Evolutionary conservation across 331 rosid species (phyloP).

Genomic region (Quercus lobata): DNA sequence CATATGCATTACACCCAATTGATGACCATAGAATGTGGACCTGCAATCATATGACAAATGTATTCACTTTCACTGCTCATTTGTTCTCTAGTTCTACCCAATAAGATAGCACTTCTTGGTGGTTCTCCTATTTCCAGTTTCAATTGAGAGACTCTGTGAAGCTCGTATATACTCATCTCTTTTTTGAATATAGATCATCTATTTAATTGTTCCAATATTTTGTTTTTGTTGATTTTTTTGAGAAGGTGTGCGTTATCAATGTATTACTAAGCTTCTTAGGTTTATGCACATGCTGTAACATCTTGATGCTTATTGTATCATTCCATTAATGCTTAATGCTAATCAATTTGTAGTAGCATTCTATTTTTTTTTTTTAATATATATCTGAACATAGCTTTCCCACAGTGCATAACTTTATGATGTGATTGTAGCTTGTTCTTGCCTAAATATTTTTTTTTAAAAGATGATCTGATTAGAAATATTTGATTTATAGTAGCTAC

Average conservation of each 20-base stretch:
- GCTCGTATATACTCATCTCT: neutral
- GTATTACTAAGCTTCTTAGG: neutral
- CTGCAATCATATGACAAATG: too few relatives aligned
- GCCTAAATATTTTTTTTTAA: neutral
- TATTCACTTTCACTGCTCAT: neutral
- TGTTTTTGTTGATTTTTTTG: neutral
- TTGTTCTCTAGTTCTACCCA: neutral
- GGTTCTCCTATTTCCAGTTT: neutral
- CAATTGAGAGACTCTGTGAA: neutral
- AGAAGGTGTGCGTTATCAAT: neutral
- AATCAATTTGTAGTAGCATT: neutral
- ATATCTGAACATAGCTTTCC: neutral
- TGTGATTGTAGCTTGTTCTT: neutral
- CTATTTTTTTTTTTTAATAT: neutral
- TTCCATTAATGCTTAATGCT: neutral
- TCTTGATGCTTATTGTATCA: neutral
- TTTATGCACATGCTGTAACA: neutral
- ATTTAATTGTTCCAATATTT: neutral
- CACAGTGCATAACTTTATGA: neutral
- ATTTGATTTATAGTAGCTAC: slow-evolving; percentile 38
- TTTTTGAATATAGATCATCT: neutral
- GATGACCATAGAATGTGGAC: neutral
- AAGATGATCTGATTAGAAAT: slow-evolving; percentile 8
- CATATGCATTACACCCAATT: too few relatives aligned
- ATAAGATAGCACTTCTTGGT: neutral